phyloP scores from a whole-genome alignment of 768 basidiomycete genomes.

The Mycena vitilis region DNA sequence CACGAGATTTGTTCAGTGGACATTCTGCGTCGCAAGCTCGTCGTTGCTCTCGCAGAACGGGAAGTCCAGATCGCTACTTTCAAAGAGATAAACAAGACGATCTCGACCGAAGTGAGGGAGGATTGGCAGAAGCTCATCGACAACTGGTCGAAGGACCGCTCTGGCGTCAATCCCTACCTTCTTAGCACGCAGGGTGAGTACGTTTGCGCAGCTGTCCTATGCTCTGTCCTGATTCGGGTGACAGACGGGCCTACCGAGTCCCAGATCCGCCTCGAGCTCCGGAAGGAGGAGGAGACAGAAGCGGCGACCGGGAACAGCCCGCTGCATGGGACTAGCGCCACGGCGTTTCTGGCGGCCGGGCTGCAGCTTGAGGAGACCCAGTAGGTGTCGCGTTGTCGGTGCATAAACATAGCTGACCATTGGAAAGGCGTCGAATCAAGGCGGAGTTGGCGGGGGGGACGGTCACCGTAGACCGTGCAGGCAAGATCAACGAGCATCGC shows the following conservation, averaged over 20 bases:
- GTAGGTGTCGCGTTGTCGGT: no score
- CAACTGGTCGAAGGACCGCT: slow-evolving; percentile 6
- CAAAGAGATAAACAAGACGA: not conserved
- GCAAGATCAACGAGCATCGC: slow-evolving; percentile 30
- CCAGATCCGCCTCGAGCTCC: not conserved
- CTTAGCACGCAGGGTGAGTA: not conserved
- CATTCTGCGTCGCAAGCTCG: slow-evolving; percentile 4
- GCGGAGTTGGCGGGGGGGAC: not conserved
- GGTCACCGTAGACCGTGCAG: not conserved
- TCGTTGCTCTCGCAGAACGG: slow-evolving; percentile 14
- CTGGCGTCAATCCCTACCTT: not conserved
- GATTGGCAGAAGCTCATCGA: slow-evolving; percentile 13
- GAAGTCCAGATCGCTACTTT: not conserved
- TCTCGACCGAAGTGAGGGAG: slow-evolving; percentile 5
- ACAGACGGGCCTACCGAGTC: slow-evolving; percentile 9
- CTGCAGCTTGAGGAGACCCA: slow-evolving; percentile 25
- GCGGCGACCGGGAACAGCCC: not conserved
- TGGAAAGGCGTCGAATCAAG: slow-evolving; percentile 3
- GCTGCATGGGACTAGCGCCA: not conserved
- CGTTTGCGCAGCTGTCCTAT: no score
- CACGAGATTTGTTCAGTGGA: no score
- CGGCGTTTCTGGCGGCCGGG: slow-evolving; percentile 10
- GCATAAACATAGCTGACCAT: no score
- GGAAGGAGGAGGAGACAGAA: not conserved
- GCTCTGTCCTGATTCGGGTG: no score